These are phyloP conservation scores for Lactarius hatsudake DNA, from an alignment of 768 basidiomycete genomes.

Conservation along the genomic window DNA sequence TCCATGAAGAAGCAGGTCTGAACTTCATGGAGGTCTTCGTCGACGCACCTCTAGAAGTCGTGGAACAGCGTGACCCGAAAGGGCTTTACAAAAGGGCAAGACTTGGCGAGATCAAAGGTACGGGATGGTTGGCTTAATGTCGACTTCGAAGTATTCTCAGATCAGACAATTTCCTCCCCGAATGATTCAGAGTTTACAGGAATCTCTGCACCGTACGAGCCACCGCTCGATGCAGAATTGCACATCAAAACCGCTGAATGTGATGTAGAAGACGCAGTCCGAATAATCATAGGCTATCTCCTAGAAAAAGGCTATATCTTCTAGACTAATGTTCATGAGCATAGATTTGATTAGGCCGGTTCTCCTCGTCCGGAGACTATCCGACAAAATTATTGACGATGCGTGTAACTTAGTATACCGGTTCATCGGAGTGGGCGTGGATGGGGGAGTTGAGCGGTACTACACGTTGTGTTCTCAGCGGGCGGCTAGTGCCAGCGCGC, in stretches of 20 bases:
- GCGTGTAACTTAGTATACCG: slow-evolving; percentile 1
- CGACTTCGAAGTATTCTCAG: not conserved
- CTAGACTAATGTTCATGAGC: slow-evolving; percentile 6
- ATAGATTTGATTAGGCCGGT: slow-evolving; percentile 3
- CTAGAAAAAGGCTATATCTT: slow-evolving; percentile 47
- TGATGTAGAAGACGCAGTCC: slow-evolving; percentile 75
- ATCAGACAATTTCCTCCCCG: not conserved
- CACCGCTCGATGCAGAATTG: slow-evolving; percentile 80
- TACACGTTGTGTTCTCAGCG: slow-evolving; percentile 3
- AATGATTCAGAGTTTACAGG: slow-evolving; percentile 87
- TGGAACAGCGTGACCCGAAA: slow-evolving; percentile 94
- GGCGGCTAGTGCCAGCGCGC: slow-evolving; percentile 11
- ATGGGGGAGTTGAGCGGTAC: slow-evolving; percentile 1
- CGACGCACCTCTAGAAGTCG: slow-evolving; percentile 85
- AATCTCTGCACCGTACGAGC: slow-evolving; percentile 95
- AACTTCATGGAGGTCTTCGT: slow-evolving; percentile 94
- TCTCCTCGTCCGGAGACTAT: not conserved
- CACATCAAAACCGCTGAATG: slow-evolving; percentile 86
- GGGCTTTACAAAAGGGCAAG: slow-evolving; percentile 96
- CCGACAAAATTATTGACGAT: slow-evolving; percentile 2
- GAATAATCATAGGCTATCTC: slow-evolving; percentile 78
- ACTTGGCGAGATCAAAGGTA: slow-evolving; percentile 94
- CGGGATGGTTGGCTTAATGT: slow-evolving; percentile 18
- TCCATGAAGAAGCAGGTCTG: slow-evolving; percentile 71
- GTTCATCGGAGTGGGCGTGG: slow-evolving; percentile 1